These are phyloP conservation scores for Grosmannia huntii DNA, from an alignment of 2,329 filamentous ascomycete genomes.

Conservation along the genomic window DNA sequence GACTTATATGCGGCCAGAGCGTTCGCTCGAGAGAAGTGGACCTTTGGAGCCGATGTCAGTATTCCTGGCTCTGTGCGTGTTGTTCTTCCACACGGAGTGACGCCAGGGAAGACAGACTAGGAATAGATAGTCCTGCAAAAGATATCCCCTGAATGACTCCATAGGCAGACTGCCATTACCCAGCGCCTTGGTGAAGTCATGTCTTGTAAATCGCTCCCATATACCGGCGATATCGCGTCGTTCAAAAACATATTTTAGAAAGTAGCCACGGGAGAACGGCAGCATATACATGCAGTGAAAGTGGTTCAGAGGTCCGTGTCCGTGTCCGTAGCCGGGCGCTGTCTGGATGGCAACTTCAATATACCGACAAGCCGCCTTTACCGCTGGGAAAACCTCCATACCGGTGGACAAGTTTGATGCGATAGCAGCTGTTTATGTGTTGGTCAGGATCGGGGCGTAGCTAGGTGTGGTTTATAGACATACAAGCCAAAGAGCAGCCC, in stretches of 20 bases:
- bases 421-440: slow-evolving; percentile 45
- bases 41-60: slow-evolving; percentile 27
- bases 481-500: slow-evolving; percentile 83
- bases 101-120: slow-evolving; percentile 37
- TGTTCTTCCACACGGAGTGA: neutral
- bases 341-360: slow-evolving; percentile 58
- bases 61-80: neutral
- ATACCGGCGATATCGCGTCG: slow-evolving; percentile 58
- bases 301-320: slow-evolving; percentile 64
- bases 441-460: neutral
- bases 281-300: slow-evolving; percentile 59
- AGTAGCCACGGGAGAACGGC: slow-evolving; percentile 59
- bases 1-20: slow-evolving; percentile 78
- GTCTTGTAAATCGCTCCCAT: slow-evolving; percentile 68
- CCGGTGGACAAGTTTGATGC: slow-evolving; percentile 58
- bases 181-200: slow-evolving; percentile 69
- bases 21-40: slow-evolving; percentile 80
- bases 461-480: slow-evolving; percentile 20
- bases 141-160: slow-evolving; percentile 73
- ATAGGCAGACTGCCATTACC: slow-evolving; percentile 63
- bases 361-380: slow-evolving; percentile 57
- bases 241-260: slow-evolving; percentile 71
- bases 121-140: slow-evolving; percentile 88
- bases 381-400: slow-evolving; percentile 41
- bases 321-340: slow-evolving; percentile 49